These are phyloP conservation scores for Abrus pulchellus DNA, from an alignment of 306 rosid genomes.

Conservation along the genomic window DNA sequence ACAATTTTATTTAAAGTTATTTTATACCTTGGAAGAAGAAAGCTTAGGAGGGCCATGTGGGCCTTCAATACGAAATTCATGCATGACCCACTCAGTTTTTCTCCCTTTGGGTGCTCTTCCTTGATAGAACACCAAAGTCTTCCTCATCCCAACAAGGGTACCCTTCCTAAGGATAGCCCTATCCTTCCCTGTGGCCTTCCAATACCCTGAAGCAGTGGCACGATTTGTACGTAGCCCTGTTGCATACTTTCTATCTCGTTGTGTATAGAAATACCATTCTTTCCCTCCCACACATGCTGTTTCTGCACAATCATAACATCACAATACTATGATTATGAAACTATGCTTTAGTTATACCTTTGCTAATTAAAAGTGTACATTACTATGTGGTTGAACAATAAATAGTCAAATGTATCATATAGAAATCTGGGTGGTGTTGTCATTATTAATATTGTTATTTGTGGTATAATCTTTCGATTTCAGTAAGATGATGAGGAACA, in stretches of 20 bases:
- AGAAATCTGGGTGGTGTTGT: not conserved
- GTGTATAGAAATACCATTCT: constrained; percentile 92
- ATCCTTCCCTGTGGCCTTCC: constrained; percentile 98
- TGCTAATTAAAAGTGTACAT: not conserved
- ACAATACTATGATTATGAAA: not conserved
- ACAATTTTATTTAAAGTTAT: no score
- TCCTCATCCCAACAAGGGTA: constrained; percentile 88
- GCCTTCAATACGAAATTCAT: constrained; percentile 83
- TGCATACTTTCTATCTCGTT: constrained; percentile 84
- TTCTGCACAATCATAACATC: constrained; percentile 46
- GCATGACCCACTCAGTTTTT: constrained; percentile 96
- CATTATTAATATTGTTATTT: not conserved
- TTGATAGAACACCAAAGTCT: constrained; percentile 91
- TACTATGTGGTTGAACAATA: not conserved
- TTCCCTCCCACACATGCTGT: constrained; percentile 92
- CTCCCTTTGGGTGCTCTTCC: constrained; percentile 97
- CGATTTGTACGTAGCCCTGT: constrained; percentile 88
- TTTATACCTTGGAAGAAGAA: constrained; percentile 69
- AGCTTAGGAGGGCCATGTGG: constrained; percentile 64
- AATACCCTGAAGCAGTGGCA: constrained; percentile 91
- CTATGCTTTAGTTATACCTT: not conserved
- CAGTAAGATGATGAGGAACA: constrained; percentile 32
- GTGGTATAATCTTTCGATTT: constrained; percentile 28
- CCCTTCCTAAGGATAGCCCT: constrained; percentile 65
- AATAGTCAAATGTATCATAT: constrained; percentile 11